A percentile compares a stretch with the other conserved stretches of the same genome.
phyloP scores from a whole-genome alignment of 306 rosid genomes.

The Astragalus glycyphyllos region DNA sequence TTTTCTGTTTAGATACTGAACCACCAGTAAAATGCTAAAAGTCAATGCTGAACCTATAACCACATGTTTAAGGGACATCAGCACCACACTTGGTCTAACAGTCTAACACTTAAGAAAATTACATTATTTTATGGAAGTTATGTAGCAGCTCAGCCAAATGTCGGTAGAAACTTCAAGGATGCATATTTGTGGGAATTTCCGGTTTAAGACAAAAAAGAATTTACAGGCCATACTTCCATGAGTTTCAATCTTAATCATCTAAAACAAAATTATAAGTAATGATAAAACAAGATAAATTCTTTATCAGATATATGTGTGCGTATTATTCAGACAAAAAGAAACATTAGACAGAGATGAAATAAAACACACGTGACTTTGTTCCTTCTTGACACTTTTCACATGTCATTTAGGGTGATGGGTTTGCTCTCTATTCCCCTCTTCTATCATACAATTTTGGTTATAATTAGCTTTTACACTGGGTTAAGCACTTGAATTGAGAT shows the following conservation, averaged over 20 bases:
- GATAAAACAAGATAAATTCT: not conserved
- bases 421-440: not conserved
- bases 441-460: not conserved
- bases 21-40: not conserved
- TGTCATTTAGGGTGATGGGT: not conserved
- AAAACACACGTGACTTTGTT: not conserved
- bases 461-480: not conserved
- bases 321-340: not conserved
- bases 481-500: not conserved
- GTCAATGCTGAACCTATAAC: conserved; percentile 3
- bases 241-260: not conserved
- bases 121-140: not conserved
- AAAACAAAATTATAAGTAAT: not conserved
- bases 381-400: conserved; percentile 8
- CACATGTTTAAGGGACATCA: not conserved
- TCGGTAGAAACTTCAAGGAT: not conserved
- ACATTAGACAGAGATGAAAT: not conserved
- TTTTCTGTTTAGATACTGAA: not conserved
- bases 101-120: not conserved
- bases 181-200: not conserved
- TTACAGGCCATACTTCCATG: not conserved
- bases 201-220: not conserved
- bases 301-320: not conserved
- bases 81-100: not conserved
- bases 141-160: not conserved